phyloP scores from a whole-genome alignment of 106 monocot species.

The Amphibolis antarctica region DNA sequence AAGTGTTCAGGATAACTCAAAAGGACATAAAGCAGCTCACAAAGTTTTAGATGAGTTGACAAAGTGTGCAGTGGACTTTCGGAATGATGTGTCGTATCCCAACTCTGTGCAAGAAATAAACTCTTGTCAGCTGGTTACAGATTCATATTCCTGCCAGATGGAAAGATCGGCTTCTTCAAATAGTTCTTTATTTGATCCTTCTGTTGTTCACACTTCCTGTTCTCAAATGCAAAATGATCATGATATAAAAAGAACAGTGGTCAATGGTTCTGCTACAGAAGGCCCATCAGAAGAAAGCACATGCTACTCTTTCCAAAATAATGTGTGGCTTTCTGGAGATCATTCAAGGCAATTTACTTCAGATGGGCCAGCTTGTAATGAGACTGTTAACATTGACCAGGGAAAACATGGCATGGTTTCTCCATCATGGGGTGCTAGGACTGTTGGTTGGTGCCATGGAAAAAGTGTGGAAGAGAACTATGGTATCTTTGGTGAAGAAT shows the following conservation, averaged over 20 bases:
- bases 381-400: slow-evolving; percentile 27
- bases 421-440: slow-evolving; percentile 71
- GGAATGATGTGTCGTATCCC: slow-evolving; percentile 26
- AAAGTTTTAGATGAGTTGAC: slow-evolving; percentile 37
- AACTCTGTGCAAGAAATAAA: slow-evolving; percentile 9
- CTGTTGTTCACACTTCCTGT: slow-evolving; percentile 23
- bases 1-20: slow-evolving; percentile 32
- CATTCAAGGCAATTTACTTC: slow-evolving; percentile 31
- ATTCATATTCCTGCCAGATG: slow-evolving; percentile 27
- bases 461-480: slow-evolving; percentile 32
- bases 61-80: slow-evolving; percentile 33
- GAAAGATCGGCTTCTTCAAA: slow-evolving; percentile 9
- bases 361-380: slow-evolving; percentile 14
- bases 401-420: slow-evolving; percentile 31
- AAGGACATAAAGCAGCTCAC: slow-evolving; percentile 33
- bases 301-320: slow-evolving; percentile 33
- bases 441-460: slow-evolving; percentile 46
- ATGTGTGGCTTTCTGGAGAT: slow-evolving; percentile 43
- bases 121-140: slow-evolving; percentile 14
- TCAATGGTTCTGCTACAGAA: slow-evolving; percentile 29
- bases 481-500: slow-evolving; percentile 50
- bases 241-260: slow-evolving; percentile 26
- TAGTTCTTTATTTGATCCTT: slow-evolving; percentile 17
- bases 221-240: slow-evolving; percentile 29
- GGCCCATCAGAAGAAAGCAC: slow-evolving; percentile 60